Evolutionary conservation across 805 yeast species (phyloP).

Genomic region (Scheffersomyces spartinae): DNA sequence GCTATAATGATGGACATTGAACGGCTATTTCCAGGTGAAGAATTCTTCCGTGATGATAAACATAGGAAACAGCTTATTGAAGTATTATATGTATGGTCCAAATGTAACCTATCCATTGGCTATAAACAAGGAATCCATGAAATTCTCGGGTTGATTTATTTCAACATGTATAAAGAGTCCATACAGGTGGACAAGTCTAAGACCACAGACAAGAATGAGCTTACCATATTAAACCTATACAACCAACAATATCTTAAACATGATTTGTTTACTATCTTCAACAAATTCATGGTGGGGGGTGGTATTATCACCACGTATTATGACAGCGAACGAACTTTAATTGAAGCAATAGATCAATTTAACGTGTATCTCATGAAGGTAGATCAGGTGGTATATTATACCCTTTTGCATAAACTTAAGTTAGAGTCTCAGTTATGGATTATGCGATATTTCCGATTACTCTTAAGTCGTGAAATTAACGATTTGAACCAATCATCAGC

Average conservation of each 20-base stretch:
- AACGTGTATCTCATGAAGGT: conserved; percentile 28
- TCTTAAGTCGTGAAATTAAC: conserved; percentile 24
- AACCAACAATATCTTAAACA: conserved; percentile 21
- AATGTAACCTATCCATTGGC: conserved; percentile 26
- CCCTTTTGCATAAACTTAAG: conserved; percentile 22
- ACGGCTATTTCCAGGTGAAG: conserved; percentile 32
- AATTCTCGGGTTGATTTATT: conserved; percentile 27
- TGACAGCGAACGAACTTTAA: conserved; percentile 19
- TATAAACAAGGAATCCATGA: conserved; percentile 34
- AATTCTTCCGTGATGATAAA: conserved; percentile 11
- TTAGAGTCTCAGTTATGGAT: conserved; percentile 32
- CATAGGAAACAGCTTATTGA: conserved; percentile 11
- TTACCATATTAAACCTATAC: conserved; percentile 19
- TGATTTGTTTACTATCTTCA: conserved; percentile 27
- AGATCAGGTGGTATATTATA: conserved; percentile 32
- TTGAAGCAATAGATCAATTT: conserved; percentile 22
- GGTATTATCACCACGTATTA: conserved; percentile 19
- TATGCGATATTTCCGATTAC: conserved; percentile 25
- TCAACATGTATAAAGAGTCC: conserved; percentile 20
- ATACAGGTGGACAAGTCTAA: conserved; percentile 15
- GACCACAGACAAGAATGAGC: conserved; percentile 16
- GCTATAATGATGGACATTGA: conserved; percentile 28
- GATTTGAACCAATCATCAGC: too few relatives aligned
- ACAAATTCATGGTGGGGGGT: conserved; percentile 20
- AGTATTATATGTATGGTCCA: conserved; percentile 28